Evolutionary conservation across 2,329 filamentous ascomycete genomes (phyloP), one percentile per base, ranked within the genome.

Genomic region (Periglandula ipomoeae): DNA sequence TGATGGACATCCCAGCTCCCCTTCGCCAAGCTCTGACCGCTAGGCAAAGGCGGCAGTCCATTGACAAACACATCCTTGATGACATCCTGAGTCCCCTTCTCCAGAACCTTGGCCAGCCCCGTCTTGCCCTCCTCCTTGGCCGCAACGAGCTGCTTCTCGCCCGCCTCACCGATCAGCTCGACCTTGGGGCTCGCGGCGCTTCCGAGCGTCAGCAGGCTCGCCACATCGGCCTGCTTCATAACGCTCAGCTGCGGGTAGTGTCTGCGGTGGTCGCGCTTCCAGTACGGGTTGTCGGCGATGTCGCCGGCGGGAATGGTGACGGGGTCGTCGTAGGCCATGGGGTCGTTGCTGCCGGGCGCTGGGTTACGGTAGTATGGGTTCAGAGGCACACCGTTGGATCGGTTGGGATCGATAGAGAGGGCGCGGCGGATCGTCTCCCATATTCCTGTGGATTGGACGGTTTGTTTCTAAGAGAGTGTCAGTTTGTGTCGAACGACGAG

Each of bases 301-400:
- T 71, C 68, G 51, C 62, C 68, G 5, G 68, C 68, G 34, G 68
- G 68, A 74, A 96, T 9, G 86, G 93, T 44, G 44, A 71, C 67
- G 52, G 68, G 68, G 58, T 70, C 68, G 52, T 65, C 51, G 61
- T 67, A 62, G 55, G 61, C 47, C 56, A 63, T 30, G 56, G 70
- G 59, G 65, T 72, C 53, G 59, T 66, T 56, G 61, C 64, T 44
- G 59, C 74, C 68, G 37, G 68, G 67, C 0, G 90, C 71, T 52
- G 93, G 93, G 70, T 87, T 85, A 59, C 93, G 90, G 79, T 80
- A 96, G 73, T 90, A 84, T 37, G 89, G 83, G 78, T 97, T 97
- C 61, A 98, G 74, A 42, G 93, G 93, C 19, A 98, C 74, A 68
- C 93, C 93, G 61, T 85, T 89, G 57, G 90, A 96, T 56, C 93